Base-by-base conservation (phyloP, 768 basidiomycete species). In the Filobasidium floriforme region DNA sequence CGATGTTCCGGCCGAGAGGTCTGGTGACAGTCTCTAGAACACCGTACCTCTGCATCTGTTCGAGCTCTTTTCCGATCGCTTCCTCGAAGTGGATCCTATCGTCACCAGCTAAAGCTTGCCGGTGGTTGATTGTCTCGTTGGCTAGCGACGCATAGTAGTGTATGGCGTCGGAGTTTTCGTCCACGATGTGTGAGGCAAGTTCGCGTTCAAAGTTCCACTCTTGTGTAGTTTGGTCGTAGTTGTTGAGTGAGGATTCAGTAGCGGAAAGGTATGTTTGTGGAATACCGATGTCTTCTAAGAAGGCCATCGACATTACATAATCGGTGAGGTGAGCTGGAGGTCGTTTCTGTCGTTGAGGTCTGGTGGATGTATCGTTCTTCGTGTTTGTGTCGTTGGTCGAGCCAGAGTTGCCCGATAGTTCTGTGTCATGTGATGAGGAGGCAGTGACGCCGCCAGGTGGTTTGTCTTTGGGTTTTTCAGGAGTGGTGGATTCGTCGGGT, bases 1-100 rank as follows among this genome's bases (percentile, higher is more conserved):
- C 71, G 15, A 80, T 54, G 18, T 80, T 81, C 9, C 61, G 52
- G 1, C 69, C 74, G 0, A 61, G 40, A 0, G 81, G 81, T 19
- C 10, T 18, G 15, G 10, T 24, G 52, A 54, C 52, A 10, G 22
- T 22, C 22, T 54, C 26, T 22, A 54, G 26, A 9, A 54, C 52
- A n/a, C 52, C 52, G 22, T 54, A 54, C 22, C 26, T 11, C 22
- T 54, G 15, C 52, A 54, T 54, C 22, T 18, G 18, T 22, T 9
- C 9, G 9, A 54, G 26, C 26, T 54, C 52, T 26, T 18, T 11
- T 22, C 22, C 12, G 10, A 54, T 54, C 9, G 52, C 52, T 26
- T 18, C 26, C 22, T 54, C 52, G 26, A 54, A 54, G 9, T 11
- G 10, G 10, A 10, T 22, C 26, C 22, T 54, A 10, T 54, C 52